Percentiles rank a stretch among this genome's conserved stretches.
Conservation (phyloP, 169 alveolate species). For the Plasmodium fragile region DNA sequence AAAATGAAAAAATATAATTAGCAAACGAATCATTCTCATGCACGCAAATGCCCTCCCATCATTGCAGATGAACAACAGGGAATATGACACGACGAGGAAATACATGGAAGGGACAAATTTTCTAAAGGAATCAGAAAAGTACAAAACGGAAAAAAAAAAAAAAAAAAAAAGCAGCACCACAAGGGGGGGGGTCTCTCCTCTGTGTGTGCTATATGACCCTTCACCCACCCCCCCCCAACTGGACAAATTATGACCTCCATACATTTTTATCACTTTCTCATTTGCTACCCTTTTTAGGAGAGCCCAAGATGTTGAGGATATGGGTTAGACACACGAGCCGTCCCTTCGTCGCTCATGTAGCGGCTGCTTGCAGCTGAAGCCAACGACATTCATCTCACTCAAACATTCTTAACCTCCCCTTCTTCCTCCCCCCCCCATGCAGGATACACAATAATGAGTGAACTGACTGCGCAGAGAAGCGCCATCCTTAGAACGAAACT, state of each 20-base stretch:
- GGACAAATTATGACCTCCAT: not conserved
- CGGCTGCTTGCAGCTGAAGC: not conserved
- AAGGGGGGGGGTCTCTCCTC: not conserved
- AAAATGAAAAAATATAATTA: not conserved
- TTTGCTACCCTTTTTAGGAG: constrained; percentile 33
- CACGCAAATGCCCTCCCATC: not conserved
- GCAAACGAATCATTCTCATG: not conserved
- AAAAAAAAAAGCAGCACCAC: not conserved
- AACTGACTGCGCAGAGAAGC: constrained; percentile 51
- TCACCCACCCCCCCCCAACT: not conserved
- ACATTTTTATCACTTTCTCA: not conserved
- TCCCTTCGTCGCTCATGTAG: not conserved
- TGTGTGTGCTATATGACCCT: too few species aligned
- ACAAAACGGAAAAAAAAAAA: constrained; percentile 18
- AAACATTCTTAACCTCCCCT: not conserved
- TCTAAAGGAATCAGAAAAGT: constrained; percentile 58
- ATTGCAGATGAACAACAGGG: constrained; percentile 18
- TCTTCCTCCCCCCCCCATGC: too few species aligned
- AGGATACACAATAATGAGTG: constrained; percentile 75
- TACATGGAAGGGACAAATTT: constrained; percentile 62
- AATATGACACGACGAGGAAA: constrained; percentile 31
- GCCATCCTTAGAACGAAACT: constrained; percentile 58
- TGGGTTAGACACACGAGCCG: constrained; percentile 14
- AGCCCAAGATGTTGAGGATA: constrained; percentile 76
- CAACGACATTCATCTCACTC: not conserved